phyloP scores from a whole-genome alignment of 2,329 filamentous ascomycete species.

The Xylariaceae sp. region DNA sequence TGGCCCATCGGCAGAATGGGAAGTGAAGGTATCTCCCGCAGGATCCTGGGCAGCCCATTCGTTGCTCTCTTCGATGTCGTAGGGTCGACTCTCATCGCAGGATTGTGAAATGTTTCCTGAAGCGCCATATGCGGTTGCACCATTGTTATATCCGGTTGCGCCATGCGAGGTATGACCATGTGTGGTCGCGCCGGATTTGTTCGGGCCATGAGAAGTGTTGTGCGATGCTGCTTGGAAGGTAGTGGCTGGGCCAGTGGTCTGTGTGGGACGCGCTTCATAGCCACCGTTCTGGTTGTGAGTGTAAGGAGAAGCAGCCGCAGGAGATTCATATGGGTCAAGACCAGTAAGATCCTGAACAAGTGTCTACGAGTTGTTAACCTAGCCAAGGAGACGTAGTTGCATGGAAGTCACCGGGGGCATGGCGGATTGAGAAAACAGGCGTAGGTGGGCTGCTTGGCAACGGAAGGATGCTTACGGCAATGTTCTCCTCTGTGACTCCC shows the following conservation, averaged over 20 bases:
- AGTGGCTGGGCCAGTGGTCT: not conserved
- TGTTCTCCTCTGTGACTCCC: slow-evolving; percentile 43
- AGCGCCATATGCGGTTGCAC: not conserved
- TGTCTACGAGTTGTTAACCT: slow-evolving; percentile 16
- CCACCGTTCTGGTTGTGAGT: slow-evolving; percentile 10
- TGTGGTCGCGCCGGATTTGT: no score
- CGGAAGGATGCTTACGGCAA: slow-evolving; percentile 38
- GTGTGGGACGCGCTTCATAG: slow-evolving; percentile 5
- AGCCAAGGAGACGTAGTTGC: not conserved
- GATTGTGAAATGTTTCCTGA: slow-evolving; percentile 7
- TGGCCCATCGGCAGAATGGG: slow-evolving; percentile 22
- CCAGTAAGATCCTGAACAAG: slow-evolving; percentile 20
- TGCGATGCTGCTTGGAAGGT: slow-evolving; percentile 5
- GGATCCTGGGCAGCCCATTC: slow-evolving; percentile 23
- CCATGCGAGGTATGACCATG: no score
- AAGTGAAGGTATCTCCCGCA: slow-evolving; percentile 19
- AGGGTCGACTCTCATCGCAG: slow-evolving; percentile 4
- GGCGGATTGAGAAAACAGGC: not conserved
- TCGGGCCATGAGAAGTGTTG: slow-evolving; percentile 2
- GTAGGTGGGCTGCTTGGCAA: not conserved
- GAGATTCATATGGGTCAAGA: slow-evolving; percentile 8
- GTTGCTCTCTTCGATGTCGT: slow-evolving; percentile 13
- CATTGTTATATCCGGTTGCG: no score
- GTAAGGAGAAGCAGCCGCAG: slow-evolving; percentile 9
- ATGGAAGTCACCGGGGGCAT: not conserved